phyloP scores from a whole-genome alignment of 192 early-diverging fungal species.

The Endogone sp. region DNA sequence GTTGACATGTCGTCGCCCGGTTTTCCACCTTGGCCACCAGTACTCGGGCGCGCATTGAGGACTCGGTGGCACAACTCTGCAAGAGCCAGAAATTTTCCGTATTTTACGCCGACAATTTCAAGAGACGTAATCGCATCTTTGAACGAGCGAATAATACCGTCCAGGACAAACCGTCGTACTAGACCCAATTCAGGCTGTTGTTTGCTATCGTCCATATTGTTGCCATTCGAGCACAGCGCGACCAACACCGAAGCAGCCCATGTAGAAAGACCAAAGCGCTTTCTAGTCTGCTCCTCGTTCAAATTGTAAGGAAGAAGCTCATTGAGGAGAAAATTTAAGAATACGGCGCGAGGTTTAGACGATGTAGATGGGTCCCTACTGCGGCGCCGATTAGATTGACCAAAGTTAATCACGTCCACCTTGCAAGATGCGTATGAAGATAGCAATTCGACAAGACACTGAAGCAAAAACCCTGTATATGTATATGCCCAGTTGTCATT shows the following conservation, averaged over 20 bases:
- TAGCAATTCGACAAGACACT: conserved; percentile 84
- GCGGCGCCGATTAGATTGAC: conserved; percentile 33
- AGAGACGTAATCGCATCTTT: conserved; percentile 55
- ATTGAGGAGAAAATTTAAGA: conserved; percentile 59
- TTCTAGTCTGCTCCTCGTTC: conserved; percentile 41
- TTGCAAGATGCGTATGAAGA: conserved; percentile 82
- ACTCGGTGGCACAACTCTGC: conserved; percentile 67
- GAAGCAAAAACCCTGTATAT: conserved; percentile 78
- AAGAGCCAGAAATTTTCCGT: conserved; percentile 63
- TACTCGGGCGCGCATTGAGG: conserved; percentile 46
- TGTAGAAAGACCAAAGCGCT: conserved; percentile 59
- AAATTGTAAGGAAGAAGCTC: conserved; percentile 63
- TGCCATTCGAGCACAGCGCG: conserved; percentile 45
- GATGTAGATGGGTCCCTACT: conserved; percentile 35
- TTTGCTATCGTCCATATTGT: conserved; percentile 44
- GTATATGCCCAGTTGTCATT: conserved; percentile 25
- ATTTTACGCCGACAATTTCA: conserved; percentile 50
- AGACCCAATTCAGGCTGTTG: conserved; percentile 52
- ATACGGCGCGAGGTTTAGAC: conserved; percentile 34
- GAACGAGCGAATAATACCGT: conserved; percentile 56
- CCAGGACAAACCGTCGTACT: conserved; percentile 64
- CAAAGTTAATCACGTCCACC: conserved; percentile 57
- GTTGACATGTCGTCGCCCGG: conserved; percentile 53
- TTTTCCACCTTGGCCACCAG: conserved; percentile 10
- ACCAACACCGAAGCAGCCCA: conserved; percentile 67